Base-by-base conservation (phyloP, 2,329 filamentous ascomycete species). In the Colletotrichum sp. region DNA sequence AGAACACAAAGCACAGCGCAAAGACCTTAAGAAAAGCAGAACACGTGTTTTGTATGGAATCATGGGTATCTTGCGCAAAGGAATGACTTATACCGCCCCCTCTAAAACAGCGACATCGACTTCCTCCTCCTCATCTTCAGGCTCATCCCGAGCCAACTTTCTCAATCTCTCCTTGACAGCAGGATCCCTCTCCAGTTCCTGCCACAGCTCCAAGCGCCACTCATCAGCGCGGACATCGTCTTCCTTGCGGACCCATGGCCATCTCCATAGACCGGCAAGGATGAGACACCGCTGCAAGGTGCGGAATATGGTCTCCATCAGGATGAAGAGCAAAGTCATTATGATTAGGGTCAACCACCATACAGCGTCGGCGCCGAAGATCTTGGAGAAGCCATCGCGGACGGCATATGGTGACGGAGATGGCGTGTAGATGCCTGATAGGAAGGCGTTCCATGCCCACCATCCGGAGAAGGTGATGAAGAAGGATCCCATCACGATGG, bases 291-390 rank as follows among this genome's bases (percentile, higher is more conserved):
- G 86, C 79, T 88, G 89, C 10, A 85, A 75, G 1, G 86, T 84
- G 76, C 88, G 91, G 76, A 93, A 90, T 3, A 89, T 88, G 8
- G 95, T 84, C 80, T 98, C 95, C 57, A 95, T 87, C 15, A 92
- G 83, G 15, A 93, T 86, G 6, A 94, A 89, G 1, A 91, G 83
- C 10, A 88, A 84, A 0, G 96, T 83, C 5, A 93, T 90, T 30
- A 95, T 85, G 60, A 96, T 87, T 4, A 96, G 85, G 1, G 92
- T 92, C 3, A 90, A 86, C 95, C 95, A 98, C 94, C 95, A 98
- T 1, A 90, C 86, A 1, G 91, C 85, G 76, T 95, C 93, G 26
- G 86, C 87, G 16, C 95, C 95, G 72, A 94, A 96, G 0, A 89
- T 88, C 21, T 88, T 82, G 9, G 92, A 87, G 79, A 98, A 94